These are phyloP conservation scores for Periconia macrospinosa DNA, from an alignment of 2,329 filamentous ascomycete species.

Conservation along the genomic window DNA sequence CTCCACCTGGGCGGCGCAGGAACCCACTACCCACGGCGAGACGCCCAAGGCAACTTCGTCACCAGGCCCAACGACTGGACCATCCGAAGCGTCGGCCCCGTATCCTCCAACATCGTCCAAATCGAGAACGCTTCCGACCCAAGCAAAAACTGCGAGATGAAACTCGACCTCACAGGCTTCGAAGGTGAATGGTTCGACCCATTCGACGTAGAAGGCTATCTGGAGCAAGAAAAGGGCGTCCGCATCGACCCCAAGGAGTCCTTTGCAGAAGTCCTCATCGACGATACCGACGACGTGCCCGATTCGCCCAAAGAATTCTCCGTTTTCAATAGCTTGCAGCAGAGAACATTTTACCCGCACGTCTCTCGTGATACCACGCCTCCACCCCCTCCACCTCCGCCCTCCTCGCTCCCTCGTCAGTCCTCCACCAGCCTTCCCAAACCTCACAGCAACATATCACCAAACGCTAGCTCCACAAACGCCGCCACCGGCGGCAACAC, in stretches of 20 bases:
- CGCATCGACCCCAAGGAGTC: constrained; percentile 63
- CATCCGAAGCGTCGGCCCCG: constrained; percentile 35
- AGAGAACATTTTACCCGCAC: background rate
- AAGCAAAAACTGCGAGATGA: constrained; percentile 49
- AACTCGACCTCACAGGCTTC: constrained; percentile 63
- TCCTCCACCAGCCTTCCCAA: background rate
- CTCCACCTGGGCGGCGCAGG: constrained; percentile 69
- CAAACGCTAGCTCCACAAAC: too few species aligned
- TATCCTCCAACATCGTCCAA: constrained; percentile 30
- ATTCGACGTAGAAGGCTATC: constrained; percentile 75
- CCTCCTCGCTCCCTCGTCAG: background rate
- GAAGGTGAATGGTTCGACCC: constrained; percentile 77
- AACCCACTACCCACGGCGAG: constrained; percentile 60
- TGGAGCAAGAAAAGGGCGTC: constrained; percentile 63
- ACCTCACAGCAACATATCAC: constrained; percentile 3
- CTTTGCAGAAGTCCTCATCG: constrained; percentile 57
- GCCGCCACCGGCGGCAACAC: background rate
- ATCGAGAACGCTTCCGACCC: constrained; percentile 27
- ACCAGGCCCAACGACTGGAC: constrained; percentile 36
- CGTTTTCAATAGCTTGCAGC: background rate
- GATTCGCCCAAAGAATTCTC: background rate
- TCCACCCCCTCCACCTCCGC: background rate
- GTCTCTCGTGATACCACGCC: background rate
- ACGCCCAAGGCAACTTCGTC: constrained; percentile 40
- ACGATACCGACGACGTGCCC: constrained; percentile 17